Percentiles rank a stretch among this genome's conserved stretches.
phyloP scores from a whole-genome alignment of 768 basidiomycete genomes.

The Calocybe gangraenosa region DNA sequence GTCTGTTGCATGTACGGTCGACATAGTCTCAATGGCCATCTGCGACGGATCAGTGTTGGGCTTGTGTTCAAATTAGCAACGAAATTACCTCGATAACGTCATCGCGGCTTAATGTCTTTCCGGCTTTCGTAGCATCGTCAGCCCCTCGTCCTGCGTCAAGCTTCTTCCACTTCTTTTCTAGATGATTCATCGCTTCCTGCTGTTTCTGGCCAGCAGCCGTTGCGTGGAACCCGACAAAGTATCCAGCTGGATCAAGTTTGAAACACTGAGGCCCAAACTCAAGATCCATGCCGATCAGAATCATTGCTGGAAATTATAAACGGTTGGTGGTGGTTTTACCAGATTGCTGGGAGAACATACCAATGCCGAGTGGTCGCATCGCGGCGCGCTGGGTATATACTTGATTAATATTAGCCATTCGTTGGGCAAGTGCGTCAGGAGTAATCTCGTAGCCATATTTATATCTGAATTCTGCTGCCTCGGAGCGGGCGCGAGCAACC shows the following conservation, averaged over 20 bases:
- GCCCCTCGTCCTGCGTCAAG: slow-evolving; percentile 74
- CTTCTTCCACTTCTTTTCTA: slow-evolving; percentile 99
- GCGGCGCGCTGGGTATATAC: slow-evolving; percentile 97
- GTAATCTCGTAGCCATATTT: slow-evolving; percentile 99
- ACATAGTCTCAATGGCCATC: slow-evolving; percentile 95
- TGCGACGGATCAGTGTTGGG: slow-evolving; percentile 24
- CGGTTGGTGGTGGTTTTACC: slow-evolving; percentile 1
- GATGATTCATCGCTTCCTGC: slow-evolving; percentile 96
- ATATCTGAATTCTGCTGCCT: slow-evolving; percentile 92
- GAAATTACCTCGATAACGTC: slow-evolving; percentile 82
- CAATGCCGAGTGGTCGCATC: slow-evolving; percentile 95
- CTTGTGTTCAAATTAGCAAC: not conserved
- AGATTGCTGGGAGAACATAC: slow-evolving; percentile 39
- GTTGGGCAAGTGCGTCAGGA: slow-evolving; percentile 90
- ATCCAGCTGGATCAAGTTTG: slow-evolving; percentile 98
- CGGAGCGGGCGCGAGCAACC: slow-evolving; percentile 77
- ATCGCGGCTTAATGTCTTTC: slow-evolving; percentile 63
- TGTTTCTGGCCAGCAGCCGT: slow-evolving; percentile 96
- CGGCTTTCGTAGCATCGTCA: slow-evolving; percentile 73
- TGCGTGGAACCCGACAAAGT: slow-evolving; percentile 97
- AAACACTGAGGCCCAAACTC: slow-evolving; percentile 95
- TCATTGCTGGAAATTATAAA: slow-evolving; percentile 65
- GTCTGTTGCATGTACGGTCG: slow-evolving; percentile 91
- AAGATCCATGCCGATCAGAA: slow-evolving; percentile 88
- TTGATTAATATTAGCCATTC: slow-evolving; percentile 97